These are phyloP conservation scores for Apiotrichum gamsii DNA, from an alignment of 1,284 basidiomycete genomes.

Conservation along the genomic window DNA sequence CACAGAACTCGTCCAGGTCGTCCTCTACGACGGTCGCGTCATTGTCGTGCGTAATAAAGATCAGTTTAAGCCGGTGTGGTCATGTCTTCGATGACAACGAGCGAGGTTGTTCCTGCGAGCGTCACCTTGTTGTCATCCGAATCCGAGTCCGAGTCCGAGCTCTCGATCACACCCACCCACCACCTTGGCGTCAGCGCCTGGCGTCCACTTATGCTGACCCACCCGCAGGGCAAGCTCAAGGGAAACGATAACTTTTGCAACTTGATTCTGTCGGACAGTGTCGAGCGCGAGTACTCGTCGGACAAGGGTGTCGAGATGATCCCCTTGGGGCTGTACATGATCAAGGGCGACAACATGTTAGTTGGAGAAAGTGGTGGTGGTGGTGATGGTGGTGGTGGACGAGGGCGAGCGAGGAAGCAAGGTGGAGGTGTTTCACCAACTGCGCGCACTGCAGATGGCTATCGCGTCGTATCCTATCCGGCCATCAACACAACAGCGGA, in stretches of 20 bases:
- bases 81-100: too few species aligned
- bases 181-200: too few species aligned
- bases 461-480: too few species aligned
- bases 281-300: constrained; percentile 79
- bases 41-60: constrained; percentile 44
- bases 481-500: too few species aligned
- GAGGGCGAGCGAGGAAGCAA: too few species aligned
- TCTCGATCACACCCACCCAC: too few species aligned
- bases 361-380: constrained; percentile 21
- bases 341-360: constrained; percentile 96
- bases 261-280: constrained; percentile 81
- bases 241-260: constrained; percentile 92
- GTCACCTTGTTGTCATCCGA: too few species aligned
- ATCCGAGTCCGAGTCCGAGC: neutral
- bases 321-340: constrained; percentile 89
- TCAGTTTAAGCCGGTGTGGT: too few species aligned
- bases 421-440: too few species aligned
- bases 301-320: constrained; percentile 93
- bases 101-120: too few species aligned
- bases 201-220: too few species aligned
- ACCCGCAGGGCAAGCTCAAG: constrained; percentile 67
- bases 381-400: neutral
- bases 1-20: constrained; percentile 45
- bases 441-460: too few species aligned
- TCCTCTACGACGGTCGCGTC: constrained; percentile 46